Base-by-base conservation (phyloP, 2,329 filamentous ascomycete species). In the Aspergillus brunneoviolaceus region DNA sequence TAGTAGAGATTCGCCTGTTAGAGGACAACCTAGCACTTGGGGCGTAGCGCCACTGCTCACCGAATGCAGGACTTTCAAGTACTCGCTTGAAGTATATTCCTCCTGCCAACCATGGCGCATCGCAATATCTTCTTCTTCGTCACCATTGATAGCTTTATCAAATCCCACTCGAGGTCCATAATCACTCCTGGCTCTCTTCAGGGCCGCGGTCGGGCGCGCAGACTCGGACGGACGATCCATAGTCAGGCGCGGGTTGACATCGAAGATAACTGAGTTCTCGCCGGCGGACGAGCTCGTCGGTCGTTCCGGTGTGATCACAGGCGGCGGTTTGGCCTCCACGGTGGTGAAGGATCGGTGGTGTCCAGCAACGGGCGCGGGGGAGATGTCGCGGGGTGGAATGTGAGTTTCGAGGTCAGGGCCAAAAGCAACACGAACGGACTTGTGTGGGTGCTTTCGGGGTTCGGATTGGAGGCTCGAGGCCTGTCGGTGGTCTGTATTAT, bases 61-160 rank as follows among this genome's bases (percentile, higher is more conserved):
- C 73, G 89, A 92, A 55, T 90, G 91, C 64, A 96, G 82, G 66
- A 92, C 85, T 59, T 90, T 89, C 68, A 96, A 89, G 70, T 96
- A 93, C 72, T 96, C 92, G 67, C 92, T 90, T 5, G 90, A 96
- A 72, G 92, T 90, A 74, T 96, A 92, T 75, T 96, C 92, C 67
- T 93, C 90, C 72, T 96, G 92, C 80, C 95, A 97, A 51, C 93
- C 93, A 79, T 97, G 93, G 52, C 93, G 86, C 74, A 88, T 85
- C 63, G 82, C 74, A 72, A 82, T 84, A 63, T 81, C 79, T 65
- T 80, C 83, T 63, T 84, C 84, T 42, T 77, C 77, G 42, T 79
- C 80, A 47, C 70, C 70, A 10, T 66, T 68, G 14, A 66, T 57
- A 9, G 73, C 57, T 54, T 69, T 72, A 27, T 76, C 71, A 35